Base-by-base conservation (phyloP, 2,329 filamentous ascomycete species). In the Apiospora kogelbergensis region DNA sequence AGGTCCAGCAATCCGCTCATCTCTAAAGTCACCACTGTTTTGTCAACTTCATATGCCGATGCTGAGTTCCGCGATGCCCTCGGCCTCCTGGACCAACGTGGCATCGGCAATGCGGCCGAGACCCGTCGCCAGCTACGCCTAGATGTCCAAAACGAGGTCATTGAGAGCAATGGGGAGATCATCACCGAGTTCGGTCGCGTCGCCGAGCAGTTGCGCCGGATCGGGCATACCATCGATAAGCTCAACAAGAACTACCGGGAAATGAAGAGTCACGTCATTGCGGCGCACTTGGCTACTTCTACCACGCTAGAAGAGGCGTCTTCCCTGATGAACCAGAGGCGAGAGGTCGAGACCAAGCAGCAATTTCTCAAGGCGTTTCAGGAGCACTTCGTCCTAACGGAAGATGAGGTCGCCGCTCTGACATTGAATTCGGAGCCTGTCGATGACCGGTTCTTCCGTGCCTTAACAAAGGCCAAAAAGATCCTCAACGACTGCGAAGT, bases 11-110 rank as follows among this genome's bases (percentile, higher is more conserved):
- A 89, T 79, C 91, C 94, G 9, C 84, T 98, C 41, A 90, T 93
- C 9, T 91, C 91, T 70, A 94, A 96, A 77, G 88, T 98, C 74
- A 93, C 93, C 30, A 91, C 89, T 71, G 92, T 98, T 48, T 88
- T 98, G 65, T 97, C 96, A 4, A 91, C 94, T 2, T 97, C 95
- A 0, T 98, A 97, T 81, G 92, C 94, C 7, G 96, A 98, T 80
- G 86, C 93, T 6, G 95, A 98, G 73, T 97, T 98, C 74, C 89
- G 94, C 72, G 93, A 97, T 83, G 91, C 94, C 17, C 83, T 99
- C 40, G 84, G 88, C 67, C 89, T 96, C 0, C 83, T 98, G 24
- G 95, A 98, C 80, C 83, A 88, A 65, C 88, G 93, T 44, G 86
- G 86, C 0, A 80, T 94, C 17, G 83, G 86, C 68, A 98, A 97